Percentiles rank a stretch among this genome's conserved stretches.
phyloP scores from a whole-genome alignment of 1,139 yeast genomes.

The Geotrichum reessii region DNA sequence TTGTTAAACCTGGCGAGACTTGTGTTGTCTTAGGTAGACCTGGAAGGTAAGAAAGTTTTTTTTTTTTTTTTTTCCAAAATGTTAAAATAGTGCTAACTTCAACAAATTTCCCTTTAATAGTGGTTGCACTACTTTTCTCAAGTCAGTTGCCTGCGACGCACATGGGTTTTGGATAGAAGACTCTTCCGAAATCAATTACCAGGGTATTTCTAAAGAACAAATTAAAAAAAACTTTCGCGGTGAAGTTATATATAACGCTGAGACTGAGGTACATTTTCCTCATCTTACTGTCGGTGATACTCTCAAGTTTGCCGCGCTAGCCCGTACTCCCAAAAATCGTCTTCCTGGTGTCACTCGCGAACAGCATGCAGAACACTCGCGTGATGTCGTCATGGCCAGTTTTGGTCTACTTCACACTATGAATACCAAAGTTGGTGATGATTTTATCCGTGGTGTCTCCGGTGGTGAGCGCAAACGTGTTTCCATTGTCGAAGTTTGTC shows the following conservation, averaged over 20 bases:
- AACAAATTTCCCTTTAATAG: constrained; percentile 1
- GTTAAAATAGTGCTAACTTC: constrained; percentile 36
- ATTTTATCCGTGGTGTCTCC: constrained; percentile 69
- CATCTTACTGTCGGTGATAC: constrained; percentile 69
- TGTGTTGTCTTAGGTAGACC: constrained; percentile 77
- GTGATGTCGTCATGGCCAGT: constrained; percentile 65
- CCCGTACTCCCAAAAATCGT: constrained; percentile 63
- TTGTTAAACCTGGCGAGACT: constrained; percentile 63
- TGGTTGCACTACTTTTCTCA: constrained; percentile 74
- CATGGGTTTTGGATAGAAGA: constrained; percentile 60
- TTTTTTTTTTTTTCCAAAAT: neutral
- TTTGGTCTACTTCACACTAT: constrained; percentile 63
- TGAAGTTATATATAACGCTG: constrained; percentile 68
- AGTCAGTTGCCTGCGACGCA: constrained; percentile 63
- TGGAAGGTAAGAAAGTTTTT: constrained; percentile 38
- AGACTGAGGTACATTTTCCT: constrained; percentile 65
- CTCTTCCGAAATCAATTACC: constrained; percentile 41
- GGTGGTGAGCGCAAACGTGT: constrained; percentile 85
- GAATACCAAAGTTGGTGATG: constrained; percentile 65
- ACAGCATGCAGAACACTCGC: constrained; percentile 53
- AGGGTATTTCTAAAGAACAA: constrained; percentile 41
- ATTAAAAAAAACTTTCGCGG: constrained; percentile 50
- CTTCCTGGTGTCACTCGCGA: constrained; percentile 53
- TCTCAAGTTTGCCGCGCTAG: constrained; percentile 54
- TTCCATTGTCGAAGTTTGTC: constrained; percentile 62